A percentile compares a stretch with the other conserved stretches of the same genome.
These are phyloP conservation scores for Termitomyces bulborhizus DNA, from an alignment of 768 basidiomycete genomes.

Conservation along the genomic window DNA sequence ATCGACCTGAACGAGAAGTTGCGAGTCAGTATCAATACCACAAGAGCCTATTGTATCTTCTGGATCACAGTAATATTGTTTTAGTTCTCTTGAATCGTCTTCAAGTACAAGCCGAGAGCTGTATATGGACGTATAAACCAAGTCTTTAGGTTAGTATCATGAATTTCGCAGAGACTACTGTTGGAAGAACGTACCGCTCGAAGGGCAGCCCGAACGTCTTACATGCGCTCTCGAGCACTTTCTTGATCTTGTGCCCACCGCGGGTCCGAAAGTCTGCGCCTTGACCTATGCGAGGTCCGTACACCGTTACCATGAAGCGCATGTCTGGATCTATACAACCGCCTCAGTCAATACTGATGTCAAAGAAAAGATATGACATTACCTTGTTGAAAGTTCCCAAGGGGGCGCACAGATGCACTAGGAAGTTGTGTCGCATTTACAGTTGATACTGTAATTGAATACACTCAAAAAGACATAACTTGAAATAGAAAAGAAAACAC, in stretches of 20 bases:
- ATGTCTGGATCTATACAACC: slow-evolving; percentile 5
- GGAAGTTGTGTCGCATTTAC: background rate
- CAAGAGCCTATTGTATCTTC: slow-evolving; percentile 11
- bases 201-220: slow-evolving; percentile 30
- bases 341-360: background rate
- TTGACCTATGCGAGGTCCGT: slow-evolving; percentile 15
- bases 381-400: background rate
- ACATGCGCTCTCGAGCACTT: slow-evolving; percentile 35
- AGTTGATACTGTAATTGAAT: background rate
- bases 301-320: slow-evolving; percentile 24
- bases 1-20: slow-evolving; percentile 5
- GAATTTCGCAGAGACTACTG: background rate
- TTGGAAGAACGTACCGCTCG: slow-evolving; percentile 17
- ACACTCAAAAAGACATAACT: background rate
- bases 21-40: slow-evolving; percentile 1
- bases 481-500: background rate
- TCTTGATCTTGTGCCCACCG: slow-evolving; percentile 32
- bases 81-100: background rate
- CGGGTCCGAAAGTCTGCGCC: slow-evolving; percentile 35
- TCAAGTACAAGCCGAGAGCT: slow-evolving; percentile 11
- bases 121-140: background rate
- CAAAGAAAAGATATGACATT: background rate
- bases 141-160: background rate
- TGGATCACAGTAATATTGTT: slow-evolving; percentile 3
- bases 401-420: background rate